These are phyloP conservation scores for Blastocystis sp. DNA, from an alignment of 352 stramenopile genomes.

Conservation along the genomic window DNA sequence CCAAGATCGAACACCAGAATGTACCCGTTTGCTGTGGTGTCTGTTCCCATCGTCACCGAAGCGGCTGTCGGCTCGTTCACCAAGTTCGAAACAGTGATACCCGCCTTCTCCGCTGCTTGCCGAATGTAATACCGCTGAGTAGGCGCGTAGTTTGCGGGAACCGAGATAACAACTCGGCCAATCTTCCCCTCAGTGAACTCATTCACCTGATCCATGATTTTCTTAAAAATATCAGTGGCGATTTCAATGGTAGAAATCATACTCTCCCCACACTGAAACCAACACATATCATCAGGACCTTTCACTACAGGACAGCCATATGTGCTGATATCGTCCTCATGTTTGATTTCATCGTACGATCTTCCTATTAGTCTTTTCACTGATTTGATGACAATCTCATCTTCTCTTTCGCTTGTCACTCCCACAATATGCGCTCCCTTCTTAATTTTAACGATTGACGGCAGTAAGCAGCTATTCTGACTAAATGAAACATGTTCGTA, in stretches of 20 bases:
- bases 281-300: constrained; percentile 78
- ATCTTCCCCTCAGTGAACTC: constrained; percentile 90
- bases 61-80: constrained; percentile 69
- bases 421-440: constrained; percentile 91
- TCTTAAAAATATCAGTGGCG: constrained; percentile 94
- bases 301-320: constrained; percentile 93
- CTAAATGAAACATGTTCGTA: constrained; percentile 93
- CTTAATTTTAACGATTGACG: constrained; percentile 92
- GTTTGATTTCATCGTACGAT: constrained; percentile 88
- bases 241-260: constrained; percentile 94
- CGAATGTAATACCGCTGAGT: constrained; percentile 97
- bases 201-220: constrained; percentile 98
- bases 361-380: constrained; percentile 98
- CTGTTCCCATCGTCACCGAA: constrained; percentile 66
- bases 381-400: constrained; percentile 98
- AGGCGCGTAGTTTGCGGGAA: constrained; percentile 95
- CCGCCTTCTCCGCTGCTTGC: constrained; percentile 93
- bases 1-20: constrained; percentile 80
- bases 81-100: constrained; percentile 94
- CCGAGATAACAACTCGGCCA: constrained; percentile 74
- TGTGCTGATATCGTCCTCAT: constrained; percentile 94
- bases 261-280: constrained; percentile 80
- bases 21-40: constrained; percentile 66
- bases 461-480: constrained; percentile 94
- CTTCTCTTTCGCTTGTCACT: constrained; percentile 97